These are phyloP conservation scores for Solanum habrochaites DNA, from an alignment of 257 asterid species.

Conservation along the genomic window DNA sequence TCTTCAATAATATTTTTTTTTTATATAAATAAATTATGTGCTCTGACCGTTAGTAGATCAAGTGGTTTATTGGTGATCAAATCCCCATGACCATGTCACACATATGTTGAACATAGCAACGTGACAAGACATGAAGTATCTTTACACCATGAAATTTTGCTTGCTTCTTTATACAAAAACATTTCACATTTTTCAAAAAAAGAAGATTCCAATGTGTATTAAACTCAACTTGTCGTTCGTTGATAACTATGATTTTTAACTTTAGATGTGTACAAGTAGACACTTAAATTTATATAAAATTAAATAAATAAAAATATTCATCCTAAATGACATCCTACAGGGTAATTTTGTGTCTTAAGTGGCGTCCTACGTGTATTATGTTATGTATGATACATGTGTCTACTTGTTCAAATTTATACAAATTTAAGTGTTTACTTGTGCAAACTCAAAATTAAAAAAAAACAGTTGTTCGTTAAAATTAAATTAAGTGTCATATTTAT, in stretches of 20 bases:
- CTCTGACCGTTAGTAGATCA: not conserved
- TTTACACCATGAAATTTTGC: not conserved
- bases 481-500: no score
- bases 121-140: not conserved
- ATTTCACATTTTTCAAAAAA: not conserved
- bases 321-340: no score
- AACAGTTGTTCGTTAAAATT: no score
- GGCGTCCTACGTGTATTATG: no score
- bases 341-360: no score
- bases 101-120: not conserved
- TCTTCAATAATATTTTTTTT: not conserved
- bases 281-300: no score
- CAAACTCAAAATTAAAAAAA: accelerated
- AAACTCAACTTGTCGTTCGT: not conserved
- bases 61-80: not conserved
- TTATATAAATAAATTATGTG: not conserved
- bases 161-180: not conserved
- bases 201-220: not conserved
- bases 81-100: not conserved
- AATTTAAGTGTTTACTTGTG: no score
- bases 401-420: no score
- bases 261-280: no score
- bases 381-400: no score
- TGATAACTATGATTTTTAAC: no score
- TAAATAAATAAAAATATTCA: no score